Base-by-base conservation (phyloP, 2,329 filamentous ascomycete genomes). In the Tolypocladium amazonense region DNA sequence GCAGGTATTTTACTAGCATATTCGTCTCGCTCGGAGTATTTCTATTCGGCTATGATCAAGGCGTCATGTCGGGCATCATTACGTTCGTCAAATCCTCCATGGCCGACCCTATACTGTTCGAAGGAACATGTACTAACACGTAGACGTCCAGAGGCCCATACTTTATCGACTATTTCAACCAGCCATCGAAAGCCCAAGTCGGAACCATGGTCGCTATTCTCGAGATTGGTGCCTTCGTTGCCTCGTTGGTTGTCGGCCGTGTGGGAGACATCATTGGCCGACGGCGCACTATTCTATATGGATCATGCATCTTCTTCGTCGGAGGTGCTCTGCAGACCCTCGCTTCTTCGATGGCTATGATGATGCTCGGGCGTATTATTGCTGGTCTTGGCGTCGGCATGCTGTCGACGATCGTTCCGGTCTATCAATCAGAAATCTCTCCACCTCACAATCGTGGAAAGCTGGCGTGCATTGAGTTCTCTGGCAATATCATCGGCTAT, bases 131-230 rank as follows among this genome's bases (percentile, higher is more conserved):
- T 63, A 60, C 70, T 75, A 60, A 69, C 57, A 50, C 2, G 35
- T 30, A 27, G 58, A 33, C 59, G 23, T 61, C n/a, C 58, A 97
- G 92, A 60, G 92, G 92, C 64, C 82, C 85, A 12, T 89, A 88
- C 73, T 99, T 99, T 73, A 90, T 88, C 73, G 86, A 92, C 71
- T 96, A 96, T 73, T 97, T 99, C 76, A 81, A 92, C 68, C 86
- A 97, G 68, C 94, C 94, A 25, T 88, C 90, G 30, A 84, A 85
- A 67, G 90, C 92, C 55, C 86, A 96, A 72, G 87, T 99, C 61
- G 94, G 93, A 61, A 97, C 92, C 35, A 97, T 97, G 88, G 94
- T 99, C 60, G 93, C 94, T 65, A 97, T 99, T 68, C 83, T 99
- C 61, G 93, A 97, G 76, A 80, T 97, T 58, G 94, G 94, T 61